Percentiles rank a stretch among this genome's conserved stretches.
Conservation (phyloP, 192 early-diverging fungal species). For the Coemansia sp. region DNA sequence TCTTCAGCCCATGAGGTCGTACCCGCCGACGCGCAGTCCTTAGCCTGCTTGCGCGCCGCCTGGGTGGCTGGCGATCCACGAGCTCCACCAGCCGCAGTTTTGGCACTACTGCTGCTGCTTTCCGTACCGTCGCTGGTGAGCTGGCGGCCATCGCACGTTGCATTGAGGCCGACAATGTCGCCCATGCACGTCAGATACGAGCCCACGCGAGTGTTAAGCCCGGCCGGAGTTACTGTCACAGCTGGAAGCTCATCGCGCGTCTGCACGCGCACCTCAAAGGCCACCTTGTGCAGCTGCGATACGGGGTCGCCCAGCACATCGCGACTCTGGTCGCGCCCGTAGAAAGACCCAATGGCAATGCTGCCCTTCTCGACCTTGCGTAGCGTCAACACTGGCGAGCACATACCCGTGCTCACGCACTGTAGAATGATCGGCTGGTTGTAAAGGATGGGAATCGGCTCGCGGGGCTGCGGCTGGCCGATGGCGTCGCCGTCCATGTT, state of each 20-base stretch:
- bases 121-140: conserved; percentile 17
- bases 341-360: conserved; percentile 67
- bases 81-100: not conserved
- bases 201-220: conserved; percentile 43
- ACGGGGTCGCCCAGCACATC: conserved; percentile 81
- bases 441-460: conserved; percentile 76
- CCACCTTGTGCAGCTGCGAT: conserved; percentile 89
- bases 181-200: conserved; percentile 72
- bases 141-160: conserved; percentile 48
- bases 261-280: conserved; percentile 70
- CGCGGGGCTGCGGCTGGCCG: conserved; percentile 38
- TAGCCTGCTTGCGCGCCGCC: conserved; percentile 36
- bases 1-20: conserved; percentile 72
- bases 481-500: conserved; percentile 19
- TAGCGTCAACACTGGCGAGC: conserved; percentile 78
- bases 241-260: conserved; percentile 50
- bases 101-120: conserved; percentile 11
- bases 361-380: conserved; percentile 85
- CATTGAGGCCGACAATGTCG: conserved; percentile 77
- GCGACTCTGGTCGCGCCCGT: conserved; percentile 41
- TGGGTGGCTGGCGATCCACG: conserved; percentile 27
- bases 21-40: conserved; percentile 41
- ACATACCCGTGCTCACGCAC: conserved; percentile 84
- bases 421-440: conserved; percentile 88
- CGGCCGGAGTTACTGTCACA: conserved; percentile 46